Conservation (phyloP, 306 rosid genomes). For the Ochetophila trinervis region DNA sequence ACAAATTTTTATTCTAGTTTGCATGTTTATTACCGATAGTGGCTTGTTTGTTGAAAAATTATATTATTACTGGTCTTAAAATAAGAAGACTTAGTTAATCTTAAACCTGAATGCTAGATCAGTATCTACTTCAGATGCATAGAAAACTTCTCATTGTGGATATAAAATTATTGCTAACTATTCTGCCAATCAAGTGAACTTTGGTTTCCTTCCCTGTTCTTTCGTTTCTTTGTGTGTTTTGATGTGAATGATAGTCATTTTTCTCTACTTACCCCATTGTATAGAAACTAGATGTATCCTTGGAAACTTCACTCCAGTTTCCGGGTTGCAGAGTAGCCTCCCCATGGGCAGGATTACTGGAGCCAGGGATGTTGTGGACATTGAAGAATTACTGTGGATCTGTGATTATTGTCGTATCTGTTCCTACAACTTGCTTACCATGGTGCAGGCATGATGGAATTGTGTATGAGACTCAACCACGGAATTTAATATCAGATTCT, state of each 20-base stretch:
- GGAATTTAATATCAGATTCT: conserved; percentile 18
- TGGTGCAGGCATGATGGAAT: conserved; percentile 35
- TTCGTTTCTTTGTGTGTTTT: conserved; percentile 1
- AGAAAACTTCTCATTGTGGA: too few species aligned
- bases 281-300: conserved; percentile 49
- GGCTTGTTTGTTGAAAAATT: too few species aligned
- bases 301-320: conserved; percentile 63
- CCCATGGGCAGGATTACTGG: conserved; percentile 46
- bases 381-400: conserved; percentile 31
- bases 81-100: too few species aligned
- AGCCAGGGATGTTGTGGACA: conserved; percentile 26
- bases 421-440: conserved; percentile 40
- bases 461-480: conserved; percentile 23
- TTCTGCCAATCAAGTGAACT: too few species aligned
- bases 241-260: conserved; percentile 8
- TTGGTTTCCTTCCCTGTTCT: not conserved
- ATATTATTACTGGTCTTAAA: too few species aligned
- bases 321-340: conserved; percentile 71
- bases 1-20: too few species aligned
- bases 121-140: too few species aligned
- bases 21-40: too few species aligned
- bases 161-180: too few species aligned
- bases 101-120: too few species aligned
- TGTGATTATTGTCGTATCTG: conserved; percentile 39
- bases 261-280: conserved; percentile 29